phyloP scores from a whole-genome alignment of 2,329 filamentous ascomycete species.

The Didymella arachidicola region DNA sequence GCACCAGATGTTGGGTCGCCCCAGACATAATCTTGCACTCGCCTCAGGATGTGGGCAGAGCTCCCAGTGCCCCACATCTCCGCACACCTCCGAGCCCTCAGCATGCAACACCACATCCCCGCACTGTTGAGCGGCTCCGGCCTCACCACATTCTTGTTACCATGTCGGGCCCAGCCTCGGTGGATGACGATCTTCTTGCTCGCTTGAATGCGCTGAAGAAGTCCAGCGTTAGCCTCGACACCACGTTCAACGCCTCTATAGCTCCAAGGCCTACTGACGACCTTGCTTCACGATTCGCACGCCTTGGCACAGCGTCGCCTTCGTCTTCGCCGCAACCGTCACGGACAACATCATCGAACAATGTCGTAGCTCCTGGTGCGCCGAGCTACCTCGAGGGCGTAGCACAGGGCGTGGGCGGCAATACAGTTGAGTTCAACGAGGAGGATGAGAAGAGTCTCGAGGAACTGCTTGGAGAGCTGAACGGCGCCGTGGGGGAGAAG shows the following conservation, averaged over 20 bases:
- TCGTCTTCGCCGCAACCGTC: constrained; percentile 38
- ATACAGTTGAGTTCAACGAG: constrained; percentile 40
- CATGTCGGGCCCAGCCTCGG: constrained; percentile 22
- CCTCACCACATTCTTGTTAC: constrained; percentile 21
- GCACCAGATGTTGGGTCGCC: background rate
- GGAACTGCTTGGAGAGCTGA: constrained; percentile 55
- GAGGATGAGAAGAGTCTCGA: constrained; percentile 58
- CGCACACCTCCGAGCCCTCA: constrained; percentile 10
- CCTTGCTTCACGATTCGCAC: constrained; percentile 49
- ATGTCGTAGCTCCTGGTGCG: constrained; percentile 41
- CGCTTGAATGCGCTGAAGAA: constrained; percentile 59
- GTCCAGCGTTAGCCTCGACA: constrained; percentile 50
- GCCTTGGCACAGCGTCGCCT: constrained; percentile 44
- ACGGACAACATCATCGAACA: constrained; percentile 30
- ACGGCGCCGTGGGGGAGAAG: constrained; percentile 34
- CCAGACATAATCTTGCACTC: background rate
- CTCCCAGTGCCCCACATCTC: constrained; percentile 16
- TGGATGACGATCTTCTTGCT: constrained; percentile 56
- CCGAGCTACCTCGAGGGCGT: constrained; percentile 45
- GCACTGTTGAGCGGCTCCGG: background rate
- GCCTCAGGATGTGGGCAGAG: background rate
- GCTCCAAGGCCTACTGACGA: constrained; percentile 37
- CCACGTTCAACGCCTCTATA: constrained; percentile 31
- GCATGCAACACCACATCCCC: constrained; percentile 11
- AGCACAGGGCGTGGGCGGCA: constrained; percentile 40